These are phyloP conservation scores for Brassica nigra DNA, from an alignment of 345 rosid species.

Conservation along the genomic window DNA sequence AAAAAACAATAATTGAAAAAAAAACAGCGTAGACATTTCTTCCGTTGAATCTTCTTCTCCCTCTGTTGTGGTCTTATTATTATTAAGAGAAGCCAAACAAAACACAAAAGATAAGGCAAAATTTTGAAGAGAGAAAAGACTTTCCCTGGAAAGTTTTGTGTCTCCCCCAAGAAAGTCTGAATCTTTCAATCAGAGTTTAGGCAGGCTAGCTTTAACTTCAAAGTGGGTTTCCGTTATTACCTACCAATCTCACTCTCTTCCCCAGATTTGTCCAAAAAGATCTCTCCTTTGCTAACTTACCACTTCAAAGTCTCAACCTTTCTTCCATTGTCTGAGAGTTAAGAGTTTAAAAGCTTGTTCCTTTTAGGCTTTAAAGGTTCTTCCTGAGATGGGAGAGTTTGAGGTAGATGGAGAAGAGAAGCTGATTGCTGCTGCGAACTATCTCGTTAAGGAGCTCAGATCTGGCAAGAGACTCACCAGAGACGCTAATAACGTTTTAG, in stretches of 20 bases:
- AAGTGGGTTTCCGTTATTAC: slow-evolving; percentile 2
- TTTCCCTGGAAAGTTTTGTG: slow-evolving; percentile 28
- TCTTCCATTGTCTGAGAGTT: slow-evolving; percentile 21
- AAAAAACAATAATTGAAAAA: background rate
- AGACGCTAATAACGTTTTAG: slow-evolving; percentile 60
- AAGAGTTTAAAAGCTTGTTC: slow-evolving; percentile 9
- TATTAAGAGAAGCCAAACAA: background rate
- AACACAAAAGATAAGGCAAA: background rate
- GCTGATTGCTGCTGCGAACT: slow-evolving; percentile 67
- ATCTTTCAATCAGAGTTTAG: slow-evolving; percentile 10
- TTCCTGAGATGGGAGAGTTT: slow-evolving; percentile 51
- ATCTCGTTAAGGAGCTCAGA: slow-evolving; percentile 55
- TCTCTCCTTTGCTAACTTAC: slow-evolving; percentile 12
- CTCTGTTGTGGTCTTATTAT: background rate
- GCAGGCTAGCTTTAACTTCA: background rate
- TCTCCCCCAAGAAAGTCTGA: slow-evolving; percentile 25
- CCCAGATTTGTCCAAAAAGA: background rate
- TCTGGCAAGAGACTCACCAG: slow-evolving; percentile 61
- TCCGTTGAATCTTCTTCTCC: slow-evolving; percentile 42
- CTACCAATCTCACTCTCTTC: slow-evolving; percentile 13
- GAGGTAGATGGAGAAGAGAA: slow-evolving; percentile 58
- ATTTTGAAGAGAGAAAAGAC: background rate
- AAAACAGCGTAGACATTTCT: slow-evolving; percentile 10
- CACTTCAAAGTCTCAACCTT: slow-evolving; percentile 12
- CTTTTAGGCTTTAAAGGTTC: background rate